Conservation (phyloP, 148 eudicot genomes). For the Talinum fruticosum region DNA sequence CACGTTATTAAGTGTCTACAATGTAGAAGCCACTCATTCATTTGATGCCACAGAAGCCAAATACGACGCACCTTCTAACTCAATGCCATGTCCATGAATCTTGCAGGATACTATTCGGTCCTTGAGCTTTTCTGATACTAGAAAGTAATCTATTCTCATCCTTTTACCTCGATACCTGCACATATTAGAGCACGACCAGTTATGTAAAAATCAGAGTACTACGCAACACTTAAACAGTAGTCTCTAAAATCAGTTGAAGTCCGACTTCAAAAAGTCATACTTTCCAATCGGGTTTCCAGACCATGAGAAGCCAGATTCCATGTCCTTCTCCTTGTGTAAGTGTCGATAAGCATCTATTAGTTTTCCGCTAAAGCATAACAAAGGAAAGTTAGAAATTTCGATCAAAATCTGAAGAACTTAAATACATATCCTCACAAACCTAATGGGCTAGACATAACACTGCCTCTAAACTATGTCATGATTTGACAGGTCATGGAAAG, state of each 20-base stretch:
- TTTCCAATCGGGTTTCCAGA: constrained; percentile 95
- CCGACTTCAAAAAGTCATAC: constrained; percentile 28
- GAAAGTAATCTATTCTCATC: constrained; percentile 91
- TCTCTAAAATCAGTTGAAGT: not conserved
- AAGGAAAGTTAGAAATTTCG: not conserved
- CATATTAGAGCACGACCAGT: not conserved
- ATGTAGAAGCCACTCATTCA: not conserved
- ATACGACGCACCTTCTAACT: constrained; percentile 60
- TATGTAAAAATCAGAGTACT: not conserved
- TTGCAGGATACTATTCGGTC: constrained; percentile 71
- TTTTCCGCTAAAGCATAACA: constrained; percentile 54
- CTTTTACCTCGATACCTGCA: constrained; percentile 95
- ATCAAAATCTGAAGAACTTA: not conserved
- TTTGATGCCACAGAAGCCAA: not conserved
- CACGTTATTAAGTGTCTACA: not conserved
- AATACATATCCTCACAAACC: not conserved
- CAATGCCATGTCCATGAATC: constrained; percentile 89
- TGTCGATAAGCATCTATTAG: constrained; percentile 82
- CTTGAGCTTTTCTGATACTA: constrained; percentile 64
- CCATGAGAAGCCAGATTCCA: constrained; percentile 94
- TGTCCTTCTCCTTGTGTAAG: constrained; percentile 81
- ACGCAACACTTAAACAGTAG: not conserved
- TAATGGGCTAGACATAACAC: not conserved
- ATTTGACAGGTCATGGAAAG: not conserved
- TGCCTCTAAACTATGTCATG: not conserved